Conservation (phyloP, 2,329 filamentous ascomycete genomes). For the Nigrospora sphaerica region DNA sequence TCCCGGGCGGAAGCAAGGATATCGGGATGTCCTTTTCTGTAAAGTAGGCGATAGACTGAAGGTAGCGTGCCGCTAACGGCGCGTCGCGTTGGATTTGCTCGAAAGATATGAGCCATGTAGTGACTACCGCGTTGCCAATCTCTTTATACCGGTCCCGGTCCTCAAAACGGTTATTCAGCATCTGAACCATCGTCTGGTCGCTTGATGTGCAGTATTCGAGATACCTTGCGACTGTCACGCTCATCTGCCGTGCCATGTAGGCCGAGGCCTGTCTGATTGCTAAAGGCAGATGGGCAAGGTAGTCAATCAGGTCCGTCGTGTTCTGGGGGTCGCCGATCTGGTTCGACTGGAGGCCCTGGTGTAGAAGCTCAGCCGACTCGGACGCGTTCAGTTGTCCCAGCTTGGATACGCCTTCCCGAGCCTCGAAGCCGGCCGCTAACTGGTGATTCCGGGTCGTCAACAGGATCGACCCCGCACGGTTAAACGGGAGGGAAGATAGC, state of each 20-base stretch:
- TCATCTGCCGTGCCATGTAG: not conserved
- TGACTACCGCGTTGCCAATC: not conserved
- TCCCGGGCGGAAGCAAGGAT: too few relatives aligned
- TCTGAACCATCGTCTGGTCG: not conserved
- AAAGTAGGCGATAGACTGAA: not conserved
- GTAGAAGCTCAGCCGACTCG: not conserved
- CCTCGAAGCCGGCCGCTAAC: not conserved
- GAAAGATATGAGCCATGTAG: not conserved
- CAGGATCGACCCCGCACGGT: not conserved
- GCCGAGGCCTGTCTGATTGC: not conserved
- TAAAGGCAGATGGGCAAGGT: not conserved
- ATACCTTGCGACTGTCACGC: not conserved
- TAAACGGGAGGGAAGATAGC: not conserved
- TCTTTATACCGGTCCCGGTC: not conserved
- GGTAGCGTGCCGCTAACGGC: not conserved
- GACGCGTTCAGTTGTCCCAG: not conserved
- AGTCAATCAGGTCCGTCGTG: not conserved
- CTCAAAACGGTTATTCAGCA: not conserved
- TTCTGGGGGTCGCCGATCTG: not conserved
- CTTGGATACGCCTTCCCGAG: not conserved
- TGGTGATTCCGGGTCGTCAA: not conserved
- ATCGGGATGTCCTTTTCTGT: not conserved
- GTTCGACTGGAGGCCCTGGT: not conserved
- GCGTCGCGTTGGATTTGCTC: not conserved
- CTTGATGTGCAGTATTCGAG: not conserved